phyloP scores from a whole-genome alignment of 83 land plant genomes.

The Diphasiastrum complanatum region DNA sequence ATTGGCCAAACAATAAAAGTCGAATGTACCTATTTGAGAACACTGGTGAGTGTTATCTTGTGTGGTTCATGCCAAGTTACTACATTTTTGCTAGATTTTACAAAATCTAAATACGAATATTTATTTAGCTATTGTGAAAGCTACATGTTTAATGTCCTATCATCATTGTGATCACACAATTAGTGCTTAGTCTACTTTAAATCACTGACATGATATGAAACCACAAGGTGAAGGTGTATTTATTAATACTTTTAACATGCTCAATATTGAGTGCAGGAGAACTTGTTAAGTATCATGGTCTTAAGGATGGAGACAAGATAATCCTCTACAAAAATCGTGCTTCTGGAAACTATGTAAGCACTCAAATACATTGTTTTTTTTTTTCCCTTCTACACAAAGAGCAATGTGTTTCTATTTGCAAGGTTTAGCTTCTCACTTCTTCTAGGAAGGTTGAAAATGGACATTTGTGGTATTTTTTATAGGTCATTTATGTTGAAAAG shows the following conservation, averaged over 20 bases:
- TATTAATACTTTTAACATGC: no score
- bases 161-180: background rate
- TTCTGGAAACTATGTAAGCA: no score
- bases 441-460: no score
- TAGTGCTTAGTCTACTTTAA: background rate
- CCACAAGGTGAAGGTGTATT: no score
- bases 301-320: constrained; percentile 12
- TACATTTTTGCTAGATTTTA: background rate
- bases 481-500: no score
- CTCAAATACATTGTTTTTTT: no score
- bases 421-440: no score
- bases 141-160: background rate
- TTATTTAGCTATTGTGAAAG: background rate
- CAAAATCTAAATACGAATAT: background rate
- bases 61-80: background rate
- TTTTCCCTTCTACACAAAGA: no score
- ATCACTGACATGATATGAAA: no score
- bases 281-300: constrained; percentile 15
- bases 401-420: no score
- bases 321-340: background rate
- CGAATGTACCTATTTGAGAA: constrained; percentile 22
- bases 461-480: no score
- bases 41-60: constrained; percentile 18
- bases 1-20: constrained; percentile 25
- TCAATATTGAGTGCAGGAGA: constrained; percentile 1